These are phyloP conservation scores for Citrus sp. DNA, from an alignment of 345 rosid species.

Conservation along the genomic window DNA sequence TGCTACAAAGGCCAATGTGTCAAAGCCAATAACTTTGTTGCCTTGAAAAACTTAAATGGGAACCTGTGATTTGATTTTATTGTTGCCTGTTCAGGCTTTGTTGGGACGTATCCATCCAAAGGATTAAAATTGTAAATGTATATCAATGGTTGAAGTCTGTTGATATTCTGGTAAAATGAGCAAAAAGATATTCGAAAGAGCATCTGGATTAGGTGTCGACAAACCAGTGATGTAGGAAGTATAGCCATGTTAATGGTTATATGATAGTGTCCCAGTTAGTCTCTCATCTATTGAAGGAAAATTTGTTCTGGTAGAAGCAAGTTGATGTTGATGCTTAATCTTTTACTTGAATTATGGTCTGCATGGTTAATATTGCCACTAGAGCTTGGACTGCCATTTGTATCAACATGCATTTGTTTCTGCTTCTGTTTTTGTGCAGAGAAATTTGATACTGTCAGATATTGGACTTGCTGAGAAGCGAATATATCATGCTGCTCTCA, in stretches of 20 bases:
- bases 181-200: neutral
- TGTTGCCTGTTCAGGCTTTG: neutral
- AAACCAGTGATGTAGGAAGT: neutral
- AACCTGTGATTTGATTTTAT: neutral
- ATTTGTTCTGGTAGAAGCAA: neutral
- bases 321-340: neutral
- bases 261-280: neutral
- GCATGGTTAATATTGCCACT: neutral
- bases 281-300: neutral
- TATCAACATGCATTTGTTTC: neutral
- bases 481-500: slow-evolving; percentile 93
- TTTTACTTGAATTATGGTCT: neutral
- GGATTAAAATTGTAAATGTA: neutral
- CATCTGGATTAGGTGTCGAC: neutral
- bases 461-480: slow-evolving; percentile 96
- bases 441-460: slow-evolving; percentile 72
- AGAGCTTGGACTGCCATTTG: neutral
- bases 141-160: neutral
- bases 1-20: neutral
- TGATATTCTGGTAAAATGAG: neutral
- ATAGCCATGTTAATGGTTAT: neutral
- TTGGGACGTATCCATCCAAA: neutral
- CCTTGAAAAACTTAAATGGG: neutral
- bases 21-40: neutral
- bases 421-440: slow-evolving; percentile 48